phyloP scores from a whole-genome alignment of 2,329 filamentous ascomycete genomes.

The Sarocladium strictum region DNA sequence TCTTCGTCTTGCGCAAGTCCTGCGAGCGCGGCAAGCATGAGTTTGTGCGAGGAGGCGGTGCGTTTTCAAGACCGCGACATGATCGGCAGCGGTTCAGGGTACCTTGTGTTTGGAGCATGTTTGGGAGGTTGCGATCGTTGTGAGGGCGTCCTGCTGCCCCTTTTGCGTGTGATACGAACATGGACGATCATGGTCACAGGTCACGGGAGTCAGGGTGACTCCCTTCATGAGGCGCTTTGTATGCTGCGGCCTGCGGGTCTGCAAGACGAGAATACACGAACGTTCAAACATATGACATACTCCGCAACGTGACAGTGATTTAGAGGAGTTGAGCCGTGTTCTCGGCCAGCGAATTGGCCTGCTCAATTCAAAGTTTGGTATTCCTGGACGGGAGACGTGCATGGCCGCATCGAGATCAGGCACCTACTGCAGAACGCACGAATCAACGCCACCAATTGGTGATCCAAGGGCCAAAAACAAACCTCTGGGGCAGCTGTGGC shows the following conservation, averaged over 20 bases:
- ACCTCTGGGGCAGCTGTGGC: no score
- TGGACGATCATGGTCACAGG: slow-evolving; percentile 7
- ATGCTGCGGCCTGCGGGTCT: slow-evolving; percentile 6
- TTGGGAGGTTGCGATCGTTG: neutral
- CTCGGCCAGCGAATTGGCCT: no score
- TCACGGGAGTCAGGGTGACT: slow-evolving; percentile 8
- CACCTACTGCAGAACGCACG: neutral
- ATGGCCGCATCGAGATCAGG: neutral
- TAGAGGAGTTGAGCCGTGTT: no score
- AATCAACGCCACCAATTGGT: neutral
- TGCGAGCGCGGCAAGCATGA: slow-evolving; percentile 2
- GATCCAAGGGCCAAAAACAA: no score
- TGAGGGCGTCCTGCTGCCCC: neutral
- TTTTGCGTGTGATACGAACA: slow-evolving; percentile 6
- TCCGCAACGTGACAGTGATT: no score
- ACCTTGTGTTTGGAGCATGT: slow-evolving; percentile 11
- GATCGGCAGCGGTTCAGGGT: slow-evolving; percentile 11
- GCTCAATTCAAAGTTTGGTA: no score
- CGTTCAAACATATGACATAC: slow-evolving; percentile 8
- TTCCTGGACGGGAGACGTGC: neutral
- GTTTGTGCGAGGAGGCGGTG: neutral
- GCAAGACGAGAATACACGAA: slow-evolving; percentile 14
- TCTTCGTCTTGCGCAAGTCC: slow-evolving; percentile 6
- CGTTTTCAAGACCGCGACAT: slow-evolving; percentile 11
- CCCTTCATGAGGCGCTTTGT: slow-evolving; percentile 6